Percentiles rank a stretch among this genome's conserved stretches.
These are phyloP conservation scores for Chlamydomonas sp. DNA, from an alignment of 139 green algal species.

Conservation along the genomic window DNA sequence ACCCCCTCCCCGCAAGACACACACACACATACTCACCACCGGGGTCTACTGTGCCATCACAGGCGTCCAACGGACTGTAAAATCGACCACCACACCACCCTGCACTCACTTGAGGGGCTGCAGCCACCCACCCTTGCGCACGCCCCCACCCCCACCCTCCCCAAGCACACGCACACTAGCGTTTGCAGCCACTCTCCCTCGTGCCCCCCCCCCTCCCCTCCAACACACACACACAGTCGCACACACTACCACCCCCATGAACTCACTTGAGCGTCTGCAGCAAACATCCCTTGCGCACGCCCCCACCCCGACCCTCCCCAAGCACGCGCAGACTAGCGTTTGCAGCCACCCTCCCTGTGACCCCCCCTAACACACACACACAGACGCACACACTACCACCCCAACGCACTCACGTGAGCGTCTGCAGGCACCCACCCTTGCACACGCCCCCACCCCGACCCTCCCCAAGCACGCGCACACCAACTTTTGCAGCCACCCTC, in stretches of 20 bases:
- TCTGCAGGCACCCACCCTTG: not conserved
- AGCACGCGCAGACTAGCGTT: too few relatives aligned
- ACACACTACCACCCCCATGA: not conserved
- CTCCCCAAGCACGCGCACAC: not conserved
- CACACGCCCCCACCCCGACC: not conserved
- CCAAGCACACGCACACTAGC: not conserved
- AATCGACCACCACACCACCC: not conserved
- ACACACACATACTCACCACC: too few relatives aligned
- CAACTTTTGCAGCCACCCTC: not conserved
- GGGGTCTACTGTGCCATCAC: too few relatives aligned
- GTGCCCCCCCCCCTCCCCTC: not conserved
- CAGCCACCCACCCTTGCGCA: not conserved
- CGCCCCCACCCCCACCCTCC: too few relatives aligned
- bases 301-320: too few relatives aligned
- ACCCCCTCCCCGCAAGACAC: too few relatives aligned
- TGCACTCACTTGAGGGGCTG: not conserved
- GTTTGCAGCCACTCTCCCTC: not conserved
- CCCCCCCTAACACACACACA: too few relatives aligned
- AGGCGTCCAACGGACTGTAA: too few relatives aligned
- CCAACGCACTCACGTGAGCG: not conserved
- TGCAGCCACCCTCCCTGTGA: too few relatives aligned
- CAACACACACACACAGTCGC: not conserved
- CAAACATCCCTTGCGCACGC: constrained; percentile 16
- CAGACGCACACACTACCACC: not conserved
- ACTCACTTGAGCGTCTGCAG: constrained; percentile 5